phyloP scores from a whole-genome alignment of 2,329 filamentous ascomycete genomes.

The Raffaelea deltoideospora region DNA sequence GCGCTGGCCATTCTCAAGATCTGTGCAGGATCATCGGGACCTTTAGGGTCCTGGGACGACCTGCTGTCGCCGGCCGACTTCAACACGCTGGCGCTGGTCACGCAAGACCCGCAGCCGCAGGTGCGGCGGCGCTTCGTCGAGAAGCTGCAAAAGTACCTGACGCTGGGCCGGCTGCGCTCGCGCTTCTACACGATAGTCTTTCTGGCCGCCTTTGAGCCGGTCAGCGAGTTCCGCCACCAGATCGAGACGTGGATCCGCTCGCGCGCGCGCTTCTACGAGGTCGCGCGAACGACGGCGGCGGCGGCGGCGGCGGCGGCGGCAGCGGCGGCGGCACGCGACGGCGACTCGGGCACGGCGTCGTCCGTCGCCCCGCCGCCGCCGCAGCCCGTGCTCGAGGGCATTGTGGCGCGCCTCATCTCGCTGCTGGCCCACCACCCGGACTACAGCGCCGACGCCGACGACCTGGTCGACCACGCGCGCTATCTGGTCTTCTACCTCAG shows the following conservation, averaged over 20 bases:
- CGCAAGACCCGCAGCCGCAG: constrained; percentile 59
- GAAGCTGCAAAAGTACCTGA: constrained; percentile 82
- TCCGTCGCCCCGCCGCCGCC: no score
- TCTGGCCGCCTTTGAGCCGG: constrained; percentile 78
- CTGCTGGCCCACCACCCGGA: constrained; percentile 90
- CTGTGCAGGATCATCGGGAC: constrained; percentile 51
- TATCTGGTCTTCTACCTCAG: constrained; percentile 86
- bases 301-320: no score
- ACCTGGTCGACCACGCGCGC: constrained; percentile 66
- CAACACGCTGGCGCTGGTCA: constrained; percentile 64
- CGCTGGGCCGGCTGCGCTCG: constrained; percentile 49
- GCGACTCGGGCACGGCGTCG: no score
- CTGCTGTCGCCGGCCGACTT: constrained; percentile 60
- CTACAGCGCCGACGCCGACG: constrained; percentile 46
- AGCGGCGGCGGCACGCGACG: no score
- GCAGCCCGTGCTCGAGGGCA: constrained; percentile 58
- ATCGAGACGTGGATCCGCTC: constrained; percentile 83
- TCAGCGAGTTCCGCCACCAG: constrained; percentile 53
- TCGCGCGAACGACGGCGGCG: no score
- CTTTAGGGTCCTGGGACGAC: constrained; percentile 50
- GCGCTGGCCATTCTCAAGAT: constrained; percentile 74
- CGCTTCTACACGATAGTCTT: constrained; percentile 87
- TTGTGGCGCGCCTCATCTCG: constrained; percentile 70
- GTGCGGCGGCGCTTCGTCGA: constrained; percentile 69
- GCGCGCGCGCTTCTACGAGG: constrained; percentile 50